Evolutionary conservation across 139 green algal genomes (phyloP), one percentile per base, ranked within the genome.

Genomic region (Desmodesmus armatus): DNA sequence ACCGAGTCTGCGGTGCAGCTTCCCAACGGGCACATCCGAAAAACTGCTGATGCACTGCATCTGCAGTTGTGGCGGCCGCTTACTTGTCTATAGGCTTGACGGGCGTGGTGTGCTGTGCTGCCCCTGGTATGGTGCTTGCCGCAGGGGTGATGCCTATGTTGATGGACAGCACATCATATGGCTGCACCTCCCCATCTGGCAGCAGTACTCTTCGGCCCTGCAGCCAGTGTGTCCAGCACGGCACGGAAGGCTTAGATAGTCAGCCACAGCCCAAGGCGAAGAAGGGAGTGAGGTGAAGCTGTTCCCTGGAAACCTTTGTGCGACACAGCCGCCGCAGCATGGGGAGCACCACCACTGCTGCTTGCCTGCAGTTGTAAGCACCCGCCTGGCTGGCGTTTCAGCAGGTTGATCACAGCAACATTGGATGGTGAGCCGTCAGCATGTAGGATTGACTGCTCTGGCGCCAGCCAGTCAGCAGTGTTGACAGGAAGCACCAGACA

Each of bases 41-140:
- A n/a, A n/a, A n/a, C n/a, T n/a, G 0, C 17, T 15, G 51, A 27
- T 62, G 51, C 21, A 19, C 17, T 27, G 21, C 51, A 62, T 62
- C 58, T 67, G 58, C 58, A 11, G 23, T 11, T 67, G 58, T 23
- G n/a, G 29, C 63, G 70, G 70, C 19, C 47, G 33, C 85, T 29
- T 83, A 98, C 85, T 86, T 89, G 76, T 94, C 90, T 39, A 99
- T 98, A 6, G 97, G 97, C 72, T 99, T 99, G 44, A 99, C 97
- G 1, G 95, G 84, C 6, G 89, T 96, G 47, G 93, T 91, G 87
- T 95, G 82, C 75, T 92, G 37, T 1, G 74, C 60, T 0, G 93
- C 94, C 0, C 97, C 97, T 0, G 91, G 91, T 5, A 98, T 87
- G 1, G 27, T 74, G 2, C 67, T 76, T 3, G 66, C 62, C 2